Conservation (phyloP, 164 flowering plant species). For the Chimonanthus salicifolius region DNA sequence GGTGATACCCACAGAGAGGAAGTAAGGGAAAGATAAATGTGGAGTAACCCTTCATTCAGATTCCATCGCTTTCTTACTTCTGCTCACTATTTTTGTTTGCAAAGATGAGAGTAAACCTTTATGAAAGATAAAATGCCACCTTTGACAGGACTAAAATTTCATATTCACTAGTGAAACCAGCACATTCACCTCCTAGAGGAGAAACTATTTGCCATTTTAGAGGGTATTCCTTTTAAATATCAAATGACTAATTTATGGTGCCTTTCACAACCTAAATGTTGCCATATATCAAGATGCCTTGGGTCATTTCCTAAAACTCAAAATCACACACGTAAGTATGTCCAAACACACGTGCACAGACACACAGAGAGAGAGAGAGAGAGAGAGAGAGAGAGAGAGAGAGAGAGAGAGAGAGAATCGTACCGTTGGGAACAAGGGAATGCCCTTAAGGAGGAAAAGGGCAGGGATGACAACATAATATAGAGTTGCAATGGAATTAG, state of each 20-base stretch:
- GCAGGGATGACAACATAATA: conserved; percentile 22
- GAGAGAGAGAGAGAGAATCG: background rate
- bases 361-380: too few relatives aligned
- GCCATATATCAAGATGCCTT: background rate
- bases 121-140: too few relatives aligned
- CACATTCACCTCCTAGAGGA: too few relatives aligned
- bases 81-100: too few relatives aligned
- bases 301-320: background rate
- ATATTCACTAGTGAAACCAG: too few relatives aligned
- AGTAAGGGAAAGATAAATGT: too few relatives aligned
- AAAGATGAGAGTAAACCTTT: too few relatives aligned
- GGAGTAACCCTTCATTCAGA: too few relatives aligned
- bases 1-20: background rate
- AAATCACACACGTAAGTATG: background rate
- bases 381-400: conserved; percentile 1
- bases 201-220: too few relatives aligned
- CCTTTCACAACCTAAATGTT: background rate
- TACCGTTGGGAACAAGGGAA: conserved; percentile 29
- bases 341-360: background rate
- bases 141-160: too few relatives aligned
- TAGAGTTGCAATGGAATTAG: conserved; percentile 20
- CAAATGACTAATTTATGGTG: background rate
- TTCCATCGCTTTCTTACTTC: too few relatives aligned
- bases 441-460: conserved; percentile 20
- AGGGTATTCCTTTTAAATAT: too few relatives aligned